Conservation (phyloP, 2,329 filamentous ascomycete genomes). For the Pyrenophora graminea region DNA sequence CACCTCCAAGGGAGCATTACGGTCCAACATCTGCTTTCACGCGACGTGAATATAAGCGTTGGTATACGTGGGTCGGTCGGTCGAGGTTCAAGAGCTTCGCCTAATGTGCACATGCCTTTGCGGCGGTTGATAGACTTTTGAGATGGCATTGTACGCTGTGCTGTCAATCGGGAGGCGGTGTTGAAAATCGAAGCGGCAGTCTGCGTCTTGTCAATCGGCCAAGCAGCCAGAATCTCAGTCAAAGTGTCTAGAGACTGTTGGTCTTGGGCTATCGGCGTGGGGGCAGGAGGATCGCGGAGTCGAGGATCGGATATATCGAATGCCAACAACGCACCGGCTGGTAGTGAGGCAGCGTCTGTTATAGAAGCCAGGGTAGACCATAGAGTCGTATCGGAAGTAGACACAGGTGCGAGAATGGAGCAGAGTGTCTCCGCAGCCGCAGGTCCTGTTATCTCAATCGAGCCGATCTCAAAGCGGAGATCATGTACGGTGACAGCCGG, state of each 20-base stretch:
- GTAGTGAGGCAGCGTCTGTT: slow-evolving; percentile 64
- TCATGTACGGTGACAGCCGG: slow-evolving; percentile 69
- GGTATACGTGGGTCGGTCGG: slow-evolving; percentile 76
- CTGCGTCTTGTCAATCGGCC: slow-evolving; percentile 65
- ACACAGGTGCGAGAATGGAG: slow-evolving; percentile 63
- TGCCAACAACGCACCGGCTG: slow-evolving; percentile 69
- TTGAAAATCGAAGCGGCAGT: slow-evolving; percentile 66
- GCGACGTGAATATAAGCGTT: slow-evolving; percentile 68
- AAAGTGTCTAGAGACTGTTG: slow-evolving; percentile 47
- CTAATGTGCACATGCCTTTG: slow-evolving; percentile 66
- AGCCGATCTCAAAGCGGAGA: slow-evolving; percentile 72
- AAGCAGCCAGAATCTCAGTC: slow-evolving; percentile 65
- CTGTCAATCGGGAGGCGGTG: slow-evolving; percentile 66
- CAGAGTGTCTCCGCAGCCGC: slow-evolving; percentile 78
- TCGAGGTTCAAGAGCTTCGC: slow-evolving; percentile 62
- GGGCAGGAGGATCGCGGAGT: slow-evolving; percentile 73
- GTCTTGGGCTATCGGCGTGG: slow-evolving; percentile 40
- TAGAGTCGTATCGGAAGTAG: slow-evolving; percentile 18
- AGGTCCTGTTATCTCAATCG: slow-evolving; percentile 72
- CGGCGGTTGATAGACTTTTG: slow-evolving; percentile 83
- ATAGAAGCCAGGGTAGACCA: slow-evolving; percentile 38
- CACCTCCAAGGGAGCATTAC: slow-evolving; percentile 89
- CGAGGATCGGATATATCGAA: slow-evolving; percentile 81
- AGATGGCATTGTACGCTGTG: slow-evolving; percentile 68
- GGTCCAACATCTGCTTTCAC: slow-evolving; percentile 69